phyloP scores from a whole-genome alignment of 768 basidiomycete species.

The Mycena rosella region DNA sequence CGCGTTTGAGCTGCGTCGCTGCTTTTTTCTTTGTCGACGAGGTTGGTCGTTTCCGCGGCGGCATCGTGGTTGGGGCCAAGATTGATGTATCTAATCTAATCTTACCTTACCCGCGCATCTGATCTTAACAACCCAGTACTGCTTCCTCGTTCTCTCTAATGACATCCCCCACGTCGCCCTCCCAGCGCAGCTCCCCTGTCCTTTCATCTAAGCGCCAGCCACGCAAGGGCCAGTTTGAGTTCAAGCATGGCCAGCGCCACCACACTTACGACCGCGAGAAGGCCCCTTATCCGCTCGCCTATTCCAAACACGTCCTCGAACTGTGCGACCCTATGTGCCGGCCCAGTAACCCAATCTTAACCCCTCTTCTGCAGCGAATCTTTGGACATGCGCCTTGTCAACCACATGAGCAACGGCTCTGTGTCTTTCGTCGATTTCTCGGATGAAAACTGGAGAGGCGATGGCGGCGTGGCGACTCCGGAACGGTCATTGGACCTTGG shows the following conservation, averaged over 20 bases:
- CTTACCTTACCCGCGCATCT: not conserved
- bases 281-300: constrained; percentile 84
- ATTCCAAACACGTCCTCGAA: constrained; percentile 75
- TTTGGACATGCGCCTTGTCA: constrained; percentile 63
- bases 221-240: constrained; percentile 65
- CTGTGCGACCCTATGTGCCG: constrained; percentile 60
- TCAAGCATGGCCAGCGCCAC: constrained; percentile 72
- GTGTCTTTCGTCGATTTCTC: constrained; percentile 72
- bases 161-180: constrained; percentile 37
- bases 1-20: constrained; percentile 82
- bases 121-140: no score
- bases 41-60: constrained; percentile 60
- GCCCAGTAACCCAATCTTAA: not conserved
- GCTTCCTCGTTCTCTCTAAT: not conserved
- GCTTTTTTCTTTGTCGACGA: constrained; percentile 80
- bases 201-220: constrained; percentile 53
- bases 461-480: constrained; percentile 50
- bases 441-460: constrained; percentile 43
- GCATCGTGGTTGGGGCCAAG: constrained; percentile 41
- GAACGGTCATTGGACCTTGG: constrained; percentile 74
- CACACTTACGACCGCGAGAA: constrained; percentile 81
- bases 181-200: constrained; percentile 41
- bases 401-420: constrained; percentile 62
- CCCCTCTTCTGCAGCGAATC: constrained; percentile 57
- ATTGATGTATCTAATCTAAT: not conserved